Base-by-base conservation (phyloP, 352 stramenopile genomes). In the Pseudoperonospora humuli region DNA sequence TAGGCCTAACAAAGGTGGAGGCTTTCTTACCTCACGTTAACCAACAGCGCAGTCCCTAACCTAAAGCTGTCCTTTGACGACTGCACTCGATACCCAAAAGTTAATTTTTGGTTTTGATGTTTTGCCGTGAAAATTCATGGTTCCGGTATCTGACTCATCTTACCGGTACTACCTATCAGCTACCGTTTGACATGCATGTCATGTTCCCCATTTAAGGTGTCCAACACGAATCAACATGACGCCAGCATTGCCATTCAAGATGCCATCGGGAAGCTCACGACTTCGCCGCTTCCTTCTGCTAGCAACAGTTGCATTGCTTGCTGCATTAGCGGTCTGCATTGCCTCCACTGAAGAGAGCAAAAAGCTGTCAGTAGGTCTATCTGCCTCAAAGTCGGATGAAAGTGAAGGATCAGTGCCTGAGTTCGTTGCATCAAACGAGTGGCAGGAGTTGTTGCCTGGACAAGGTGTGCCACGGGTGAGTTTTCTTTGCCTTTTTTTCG, bases 371-470 rank as follows among this genome's bases (percentile, higher is more conserved):
- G 31, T 48, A 37, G 39, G 43, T n/a, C 14, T 39, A 24, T 19
- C 40, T 15, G 32, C 46, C 7, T 25, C 41, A 7, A 32, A 52
- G 37, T 15, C 34, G 14, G 26, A 47, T 39, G 27, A 13, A 19
- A 53, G 8, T 21, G n/a, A 13, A n/a, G 31, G 35, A 1, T 47
- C 39, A 15, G 51, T 72, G 31, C 56, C 62, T 8, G 57, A 78
- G 26, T 82, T 82, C 29, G 60, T 77, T 18, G 51, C 67, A 18
- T 71, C 70, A 10, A 42, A 61, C 11, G 70, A 86, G 21, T 89
- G 76, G 76, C 67, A 85, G 42, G 65, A 84, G 31, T 39, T 89
- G 28, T 50, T 83, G 15, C 76, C 74, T 44, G 64, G 70, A 21
- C 71, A 89, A 45, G 66, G 63, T 7, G 64, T 93, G 10, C 77